Evolutionary conservation across 805 yeast genomes (phyloP).

Genomic region (Wickerhamomyces mucosus): DNA sequence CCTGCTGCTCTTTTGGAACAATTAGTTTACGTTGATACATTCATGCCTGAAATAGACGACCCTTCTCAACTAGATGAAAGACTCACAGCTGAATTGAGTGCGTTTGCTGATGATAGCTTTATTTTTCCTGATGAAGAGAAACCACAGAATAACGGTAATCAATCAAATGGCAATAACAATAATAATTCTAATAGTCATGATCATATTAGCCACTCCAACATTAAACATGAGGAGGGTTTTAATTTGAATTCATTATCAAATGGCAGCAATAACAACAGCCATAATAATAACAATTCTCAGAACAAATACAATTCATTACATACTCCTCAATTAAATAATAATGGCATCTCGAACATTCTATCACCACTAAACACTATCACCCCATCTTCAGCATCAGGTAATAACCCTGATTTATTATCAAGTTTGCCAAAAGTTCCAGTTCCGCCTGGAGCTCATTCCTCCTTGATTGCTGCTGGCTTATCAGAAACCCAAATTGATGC

Average conservation of each 20-base stretch:
- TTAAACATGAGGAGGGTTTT: neutral
- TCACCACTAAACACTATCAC: neutral
- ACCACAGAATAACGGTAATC: slow-evolving; percentile 23
- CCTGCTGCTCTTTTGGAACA: slow-evolving; percentile 54
- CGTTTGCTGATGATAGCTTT: slow-evolving; percentile 75
- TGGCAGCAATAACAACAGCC: slow-evolving; percentile 1
- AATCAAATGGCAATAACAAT: slow-evolving; percentile 9
- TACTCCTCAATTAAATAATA: neutral
- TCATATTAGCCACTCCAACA: neutral
- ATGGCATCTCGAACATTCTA: neutral
- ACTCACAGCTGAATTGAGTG: slow-evolving; percentile 58
- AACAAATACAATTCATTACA: neutral
- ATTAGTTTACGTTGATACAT: slow-evolving; percentile 70
- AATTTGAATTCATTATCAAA: neutral
- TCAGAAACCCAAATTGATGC: slow-evolving; percentile 64
- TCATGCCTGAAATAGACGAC: slow-evolving; percentile 45
- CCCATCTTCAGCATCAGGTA: slow-evolving; percentile 12
- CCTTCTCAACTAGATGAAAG: slow-evolving; percentile 39
- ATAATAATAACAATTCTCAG: neutral
- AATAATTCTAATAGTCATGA: slow-evolving; percentile 3
- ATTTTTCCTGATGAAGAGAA: slow-evolving; percentile 79
- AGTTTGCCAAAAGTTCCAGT: slow-evolving; percentile 53
- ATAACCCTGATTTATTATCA: slow-evolving; percentile 28
- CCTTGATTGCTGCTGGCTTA: slow-evolving; percentile 58
- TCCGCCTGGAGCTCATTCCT: slow-evolving; percentile 62